A percentile compares a stretch with the other conserved stretches of the same genome.
These are phyloP conservation scores for Ramicandelaber brevisporus DNA, from an alignment of 192 early-diverging fungal genomes.

Conservation along the genomic window DNA sequence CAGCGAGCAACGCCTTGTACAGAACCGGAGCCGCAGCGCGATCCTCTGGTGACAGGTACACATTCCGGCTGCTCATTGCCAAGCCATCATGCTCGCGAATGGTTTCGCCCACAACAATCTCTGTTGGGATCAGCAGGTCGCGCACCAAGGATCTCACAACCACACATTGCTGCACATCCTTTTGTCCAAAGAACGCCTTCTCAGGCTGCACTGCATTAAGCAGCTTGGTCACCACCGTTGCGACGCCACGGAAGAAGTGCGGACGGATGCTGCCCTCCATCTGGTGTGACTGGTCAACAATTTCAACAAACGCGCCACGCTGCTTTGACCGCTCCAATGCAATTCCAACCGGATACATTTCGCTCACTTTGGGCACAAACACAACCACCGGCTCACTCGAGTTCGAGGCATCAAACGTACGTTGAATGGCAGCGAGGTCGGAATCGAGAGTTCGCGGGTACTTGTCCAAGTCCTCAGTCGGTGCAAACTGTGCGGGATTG, in stretches of 20 bases:
- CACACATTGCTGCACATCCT: conserved; percentile 87
- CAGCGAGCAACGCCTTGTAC: conserved; percentile 35
- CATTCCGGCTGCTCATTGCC: conserved; percentile 76
- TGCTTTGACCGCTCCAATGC: conserved; percentile 50
- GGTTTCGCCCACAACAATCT: conserved; percentile 45
- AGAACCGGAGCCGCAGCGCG: conserved; percentile 41
- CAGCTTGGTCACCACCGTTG: conserved; percentile 81
- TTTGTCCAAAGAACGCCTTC: conserved; percentile 79
- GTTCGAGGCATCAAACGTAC: not conserved
- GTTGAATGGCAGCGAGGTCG: conserved; percentile 27
- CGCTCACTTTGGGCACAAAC: conserved; percentile 41
- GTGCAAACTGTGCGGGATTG: conserved; percentile 97
- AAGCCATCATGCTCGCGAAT: conserved; percentile 56
- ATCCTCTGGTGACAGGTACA: conserved; percentile 50
- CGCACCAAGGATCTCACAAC: conserved; percentile 50
- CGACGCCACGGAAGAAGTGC: conserved; percentile 90
- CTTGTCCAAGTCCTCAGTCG: conserved; percentile 68
- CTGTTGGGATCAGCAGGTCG: conserved; percentile 59
- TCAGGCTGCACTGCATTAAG: conserved; percentile 74
- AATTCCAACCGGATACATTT: conserved; percentile 91
- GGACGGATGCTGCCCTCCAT: conserved; percentile 83
- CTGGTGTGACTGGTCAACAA: conserved; percentile 68
- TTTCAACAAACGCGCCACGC: conserved; percentile 75
- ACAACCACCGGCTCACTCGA: conserved; percentile 7
- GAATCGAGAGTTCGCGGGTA: conserved; percentile 69